Evolutionary conservation across 805 yeast genomes (phyloP), one percentile per base, ranked within the genome.

Genomic region (Candida nanaspora): DNA sequence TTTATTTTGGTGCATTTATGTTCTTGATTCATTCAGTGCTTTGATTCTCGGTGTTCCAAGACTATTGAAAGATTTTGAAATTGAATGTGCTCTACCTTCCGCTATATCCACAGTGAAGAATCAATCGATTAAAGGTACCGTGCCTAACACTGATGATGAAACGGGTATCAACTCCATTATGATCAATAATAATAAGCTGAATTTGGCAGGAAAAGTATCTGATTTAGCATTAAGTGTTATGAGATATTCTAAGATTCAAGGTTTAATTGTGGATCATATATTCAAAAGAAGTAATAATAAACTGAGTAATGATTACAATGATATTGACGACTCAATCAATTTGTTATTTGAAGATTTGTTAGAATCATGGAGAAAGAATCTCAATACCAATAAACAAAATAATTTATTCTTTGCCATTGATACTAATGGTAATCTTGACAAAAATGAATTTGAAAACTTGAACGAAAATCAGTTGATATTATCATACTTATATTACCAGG

Each of bases 21-120:
- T 80, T 23, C 66, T 88, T 47, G 96, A 88, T 56, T 71, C 79
- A 3, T 85, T 85, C 53, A 68, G 86, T 21, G 78, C 91, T 3
- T 70, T 85, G 44, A 80, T 80, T 43, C 62, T 87, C 37, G 96
- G 96, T 35, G 85, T 86, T 30, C 96, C 96, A 4, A 66, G 94
- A 46, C 62, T 86, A 37, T 61, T 87, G 22, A 82, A 82, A 52
- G 95, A 86, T 55, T 77, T 76, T 51, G 94, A 86, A 56, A 78
- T 87, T 38, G 94, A 86, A 57, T 86, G 95, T 66, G 89, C 91
- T 1, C 62, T 84, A 51, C 96, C 96, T 1, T 77, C 27, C 11
- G 7, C 27, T 8, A 8, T 23, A 23, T 23, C 27, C 7, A 8
- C 27, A 8, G 27, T 23, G 7, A 23, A 23, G 45, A 48, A 11